Conservation (phyloP, 2,329 filamentous ascomycete species). For the Aspergillus pseudotamarii region DNA sequence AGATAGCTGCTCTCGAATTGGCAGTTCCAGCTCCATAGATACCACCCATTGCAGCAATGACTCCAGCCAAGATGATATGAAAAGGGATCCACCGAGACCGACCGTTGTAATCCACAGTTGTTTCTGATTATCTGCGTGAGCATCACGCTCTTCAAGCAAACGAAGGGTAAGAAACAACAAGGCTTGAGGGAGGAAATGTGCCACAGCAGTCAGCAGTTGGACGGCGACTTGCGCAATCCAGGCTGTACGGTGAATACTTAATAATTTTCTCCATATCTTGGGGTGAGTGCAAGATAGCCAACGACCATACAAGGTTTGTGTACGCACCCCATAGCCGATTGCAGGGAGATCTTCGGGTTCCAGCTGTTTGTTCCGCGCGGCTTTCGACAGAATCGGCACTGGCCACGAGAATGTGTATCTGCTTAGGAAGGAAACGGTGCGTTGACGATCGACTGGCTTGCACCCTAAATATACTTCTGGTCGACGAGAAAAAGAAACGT, state of each 20-base stretch:
- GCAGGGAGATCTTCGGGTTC: constrained; percentile 64
- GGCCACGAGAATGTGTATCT: constrained; percentile 69
- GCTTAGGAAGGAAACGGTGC: constrained; percentile 61
- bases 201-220: constrained; percentile 54
- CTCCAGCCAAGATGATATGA: constrained; percentile 58
- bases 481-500: constrained; percentile 61
- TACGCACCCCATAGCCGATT: constrained; percentile 58
- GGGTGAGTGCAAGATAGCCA: constrained; percentile 4
- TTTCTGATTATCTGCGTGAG: constrained; percentile 50
- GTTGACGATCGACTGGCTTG: constrained; percentile 62
- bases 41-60: constrained; percentile 45
- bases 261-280: constrained; percentile 61
- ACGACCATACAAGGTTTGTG: constrained; percentile 42
- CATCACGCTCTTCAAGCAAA: constrained; percentile 60
- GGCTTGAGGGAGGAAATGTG: constrained; percentile 71
- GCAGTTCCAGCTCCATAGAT: constrained; percentile 42
- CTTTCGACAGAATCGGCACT: constrained; percentile 55
- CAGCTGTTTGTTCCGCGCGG: constrained; percentile 61
- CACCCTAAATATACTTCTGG: constrained; percentile 65
- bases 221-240: constrained; percentile 63
- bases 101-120: constrained; percentile 60
- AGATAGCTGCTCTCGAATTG: constrained; percentile 68
- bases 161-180: constrained; percentile 67
- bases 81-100: constrained; percentile 61
- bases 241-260: constrained; percentile 58